These are phyloP conservation scores for Alternaria conjuncta DNA, from an alignment of 2,329 filamentous ascomycete genomes.

Conservation along the genomic window DNA sequence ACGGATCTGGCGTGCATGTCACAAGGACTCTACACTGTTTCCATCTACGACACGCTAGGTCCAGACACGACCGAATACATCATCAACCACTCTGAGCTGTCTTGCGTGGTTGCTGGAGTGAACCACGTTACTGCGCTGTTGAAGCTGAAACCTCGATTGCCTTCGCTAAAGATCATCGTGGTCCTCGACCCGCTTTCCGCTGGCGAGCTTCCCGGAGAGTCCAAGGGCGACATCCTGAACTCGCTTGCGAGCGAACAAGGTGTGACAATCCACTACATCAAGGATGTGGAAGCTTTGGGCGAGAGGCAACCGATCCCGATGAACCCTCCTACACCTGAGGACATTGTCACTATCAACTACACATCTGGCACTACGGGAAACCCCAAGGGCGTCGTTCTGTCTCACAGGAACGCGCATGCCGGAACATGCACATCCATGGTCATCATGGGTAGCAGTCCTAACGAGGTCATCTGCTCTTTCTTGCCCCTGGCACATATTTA, in stretches of 20 bases:
- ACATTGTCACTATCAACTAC: slow-evolving; percentile 89
- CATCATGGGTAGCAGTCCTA: slow-evolving; percentile 57
- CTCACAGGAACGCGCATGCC: slow-evolving; percentile 80
- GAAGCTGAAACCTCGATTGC: slow-evolving; percentile 78
- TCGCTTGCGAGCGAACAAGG: slow-evolving; percentile 76
- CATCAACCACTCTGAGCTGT: slow-evolving; percentile 83
- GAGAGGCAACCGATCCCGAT: slow-evolving; percentile 71
- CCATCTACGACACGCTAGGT: slow-evolving; percentile 94
- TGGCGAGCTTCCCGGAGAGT: slow-evolving; percentile 76
- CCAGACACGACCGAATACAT: slow-evolving; percentile 93
- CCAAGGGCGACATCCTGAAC: slow-evolving; percentile 80
- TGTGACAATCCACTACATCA: slow-evolving; percentile 78
- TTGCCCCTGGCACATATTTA: slow-evolving; percentile 95
- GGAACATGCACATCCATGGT: slow-evolving; percentile 69
- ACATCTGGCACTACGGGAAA: slow-evolving; percentile 84
- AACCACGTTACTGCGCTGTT: slow-evolving; percentile 82
- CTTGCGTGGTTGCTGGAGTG: slow-evolving; percentile 78
- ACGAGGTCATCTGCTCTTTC: slow-evolving; percentile 81
- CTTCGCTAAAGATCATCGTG: slow-evolving; percentile 84
- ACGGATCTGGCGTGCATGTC: slow-evolving; percentile 85
- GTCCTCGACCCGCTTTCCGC: slow-evolving; percentile 82
- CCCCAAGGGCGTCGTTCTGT: slow-evolving; percentile 84
- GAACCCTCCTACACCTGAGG: slow-evolving; percentile 74
- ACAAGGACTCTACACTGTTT: slow-evolving; percentile 87
- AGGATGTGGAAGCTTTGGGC: slow-evolving; percentile 82